Base-by-base conservation (phyloP, 2,329 filamentous ascomycete genomes). In the Xylariaceae sp. region DNA sequence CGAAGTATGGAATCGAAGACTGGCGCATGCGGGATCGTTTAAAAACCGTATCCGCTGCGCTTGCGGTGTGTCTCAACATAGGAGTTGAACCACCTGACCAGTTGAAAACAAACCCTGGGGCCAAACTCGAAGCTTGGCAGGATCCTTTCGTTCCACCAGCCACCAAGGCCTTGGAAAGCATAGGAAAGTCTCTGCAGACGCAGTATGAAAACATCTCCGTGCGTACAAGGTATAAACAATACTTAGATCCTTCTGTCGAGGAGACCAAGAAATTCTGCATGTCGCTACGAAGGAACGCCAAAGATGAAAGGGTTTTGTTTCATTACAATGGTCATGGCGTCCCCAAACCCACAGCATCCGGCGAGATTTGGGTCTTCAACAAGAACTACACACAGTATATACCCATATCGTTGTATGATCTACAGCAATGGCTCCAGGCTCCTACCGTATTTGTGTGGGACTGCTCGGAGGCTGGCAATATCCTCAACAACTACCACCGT, bases 361-460 rank as follows among this genome's bases (percentile, higher is more conserved):
- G 93, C 12, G 93, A 98, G 66, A 95, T 98, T 17, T 98, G 93
- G 93, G 94, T 97, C 5, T 98, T 98, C 67, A 98, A 98, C 68
- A 92, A 93, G 58, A 97, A 89, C 56, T 98, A 96, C 64, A 98
- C 93, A 0, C 93, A 98, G 67, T 98, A 98, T 64, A 98, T 98
- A 34, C 93, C 93, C 0, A 88, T 98, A 35, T 95, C 92, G 1
- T 73, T 98, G 7, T 96, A 95, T 60, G 93, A 98, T 63, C 71
- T 98, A 36, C 92, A 97, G 67, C 85, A 88, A 47, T 98, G 93
- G 93, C 80, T 98, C 6, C 90, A 92, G 51, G 92, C 91, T 0
- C 93, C 93, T 0, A 95, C 91, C 49, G 83, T 98, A 35, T 98
- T 94, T 62, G 93, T 98, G 25, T 98, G 94, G 78, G 93, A 98